Evolutionary conservation across 139 green algal species (phyloP), one percentile per base, ranked within the genome.

Genomic region (Bryopsis sp.): DNA sequence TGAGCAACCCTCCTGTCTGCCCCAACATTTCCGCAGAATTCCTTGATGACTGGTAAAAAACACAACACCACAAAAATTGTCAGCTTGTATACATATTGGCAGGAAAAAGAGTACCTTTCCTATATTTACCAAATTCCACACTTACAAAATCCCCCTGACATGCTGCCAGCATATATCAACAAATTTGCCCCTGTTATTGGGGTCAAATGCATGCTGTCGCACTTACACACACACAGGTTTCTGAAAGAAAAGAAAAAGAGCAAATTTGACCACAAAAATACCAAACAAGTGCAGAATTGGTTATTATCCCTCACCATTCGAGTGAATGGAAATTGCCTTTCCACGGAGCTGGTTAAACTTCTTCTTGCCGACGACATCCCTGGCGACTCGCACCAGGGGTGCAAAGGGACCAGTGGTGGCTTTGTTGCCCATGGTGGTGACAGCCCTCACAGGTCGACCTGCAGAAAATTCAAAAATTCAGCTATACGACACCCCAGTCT

Each of bases 271-370:
- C n/a, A n/a, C n/a, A n/a, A n/a, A n/a, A n/a, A n/a, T n/a, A n/a
- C n/a, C n/a, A n/a, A n/a, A n/a, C n/a, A n/a, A n/a, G n/a, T n/a
- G n/a, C n/a, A n/a, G n/a, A 61, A 61, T 22, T 5, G 11, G 8
- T 8, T 19, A 31, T 24, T 48, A 39, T 33, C 2, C 60, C 76
- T 73, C 58, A 95, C 91, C 84, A 80, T 99, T 94, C 7, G 94
- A 99, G 77, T 99, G 94, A 38, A 98, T 72, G 0, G 92, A 93
- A 70, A 99, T 99, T 48, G 78, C 91, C 81, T 98, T 98, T 33
- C 94, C 94, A 31, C 94, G 77, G 0, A 99, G 68, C 77, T 97
- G 79, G 82, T 98, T 98, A 78, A 99, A 98, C 26, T 91, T 72
- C 76, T 98, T 97, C 43, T 87, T 78, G n/a, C 94, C 94, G 24